phyloP scores from a whole-genome alignment of 2,329 filamentous ascomycete genomes.

The Fusarium guadeloupense region DNA sequence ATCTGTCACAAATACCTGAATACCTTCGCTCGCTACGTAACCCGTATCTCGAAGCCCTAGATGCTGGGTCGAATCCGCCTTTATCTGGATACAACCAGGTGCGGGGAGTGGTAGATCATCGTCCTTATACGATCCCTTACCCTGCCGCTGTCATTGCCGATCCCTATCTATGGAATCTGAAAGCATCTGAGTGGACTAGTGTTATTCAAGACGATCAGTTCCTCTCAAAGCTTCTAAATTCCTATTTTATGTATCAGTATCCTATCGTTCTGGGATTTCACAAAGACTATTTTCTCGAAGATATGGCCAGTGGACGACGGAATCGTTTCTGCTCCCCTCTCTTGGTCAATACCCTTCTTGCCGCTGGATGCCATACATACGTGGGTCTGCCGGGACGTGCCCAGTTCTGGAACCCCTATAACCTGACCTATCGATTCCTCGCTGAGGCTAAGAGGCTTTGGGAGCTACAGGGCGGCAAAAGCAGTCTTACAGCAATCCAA shows the following conservation, averaged over 20 bases:
- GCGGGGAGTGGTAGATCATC: too few species aligned
- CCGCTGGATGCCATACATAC: not conserved
- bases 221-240: not conserved
- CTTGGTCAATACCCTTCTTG: constrained; percentile 2
- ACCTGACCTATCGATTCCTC: not conserved
- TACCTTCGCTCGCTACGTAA: not conserved
- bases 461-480: not conserved
- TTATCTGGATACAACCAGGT: too few species aligned
- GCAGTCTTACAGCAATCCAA: too few species aligned
- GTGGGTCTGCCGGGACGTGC: not conserved
- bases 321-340: constrained; percentile 3
- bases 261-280: not conserved
- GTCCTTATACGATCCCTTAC: not conserved
- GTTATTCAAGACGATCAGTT: not conserved
- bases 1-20: not conserved
- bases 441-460: constrained; percentile 1
- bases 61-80: not conserved
- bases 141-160: not conserved
- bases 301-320: not conserved
- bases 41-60: not conserved
- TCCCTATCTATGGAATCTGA: not conserved
- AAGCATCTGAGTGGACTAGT: not conserved
- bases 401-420: not conserved
- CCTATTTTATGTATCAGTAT: not conserved
- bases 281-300: constrained; percentile 3